Base-by-base conservation (phyloP, 805 yeast species). In the Torulaspora gathmanii region DNA sequence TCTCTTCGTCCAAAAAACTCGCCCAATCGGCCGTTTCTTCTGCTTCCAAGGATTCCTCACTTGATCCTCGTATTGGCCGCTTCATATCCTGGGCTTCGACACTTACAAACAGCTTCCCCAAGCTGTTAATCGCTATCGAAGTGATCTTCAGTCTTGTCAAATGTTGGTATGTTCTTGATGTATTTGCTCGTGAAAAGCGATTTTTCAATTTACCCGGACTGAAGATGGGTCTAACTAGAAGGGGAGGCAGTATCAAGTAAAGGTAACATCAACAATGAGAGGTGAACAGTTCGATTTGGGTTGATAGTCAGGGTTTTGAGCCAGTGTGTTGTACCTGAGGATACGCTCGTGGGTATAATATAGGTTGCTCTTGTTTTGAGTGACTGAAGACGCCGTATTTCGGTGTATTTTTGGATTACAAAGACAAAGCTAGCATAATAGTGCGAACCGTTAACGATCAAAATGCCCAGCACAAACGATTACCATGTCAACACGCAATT, bases 401-500 rank as follows among this genome's bases (percentile, higher is more conserved):
- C 22, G 34, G 34, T 31, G 34, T 31, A 7, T 31, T 31, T 31
- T n/a, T 27, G 30, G 30, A 12, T 6, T 27, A 27, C 15, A n/a
- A 16, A 22, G 29, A 17, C 28, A 20, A 35, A 35, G n/a, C 38
- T 22, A 20, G 31, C 33, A 12, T 37, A 28, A 12, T 17, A 17
- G 33, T 27, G 30, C 9, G 13, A 17, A n/a, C 23, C 22, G 17
- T 12, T 13, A 26, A 22, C 20, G 16, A 19, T 37, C 28, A 31
- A n/a, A 23, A 55, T 55, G 59, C 57, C 59, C 40, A 47, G 56
- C 43, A 39, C 58, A 25, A 52, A 51, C 38, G 64, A 61, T 50
- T 56, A 57, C 48, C 61, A 58, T 50, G 52, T 59, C 19, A 60
- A 60, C 46, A 47, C 59, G 9, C 57, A 57, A 38, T 64, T 63